Percentiles rank a stretch among this genome's conserved stretches.
Evolutionary conservation across 345 rosid genomes (phyloP).

Genomic region (Bruguiera parviflora): DNA sequence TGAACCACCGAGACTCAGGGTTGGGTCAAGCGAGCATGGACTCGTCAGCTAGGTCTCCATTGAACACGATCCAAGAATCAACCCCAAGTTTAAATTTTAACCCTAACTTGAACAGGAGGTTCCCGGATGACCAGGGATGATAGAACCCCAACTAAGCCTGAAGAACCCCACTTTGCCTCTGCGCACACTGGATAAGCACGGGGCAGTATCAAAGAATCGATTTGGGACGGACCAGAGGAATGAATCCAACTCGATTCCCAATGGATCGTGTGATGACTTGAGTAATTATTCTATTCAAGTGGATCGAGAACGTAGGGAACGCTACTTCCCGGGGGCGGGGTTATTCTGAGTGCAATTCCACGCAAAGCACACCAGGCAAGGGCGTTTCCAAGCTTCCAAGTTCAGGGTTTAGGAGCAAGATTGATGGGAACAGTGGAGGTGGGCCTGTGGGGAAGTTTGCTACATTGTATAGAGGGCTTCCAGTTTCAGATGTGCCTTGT

Average conservation of each 20-base stretch:
- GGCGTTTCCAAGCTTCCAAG: constrained; percentile 79
- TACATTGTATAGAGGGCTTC: constrained; percentile 77
- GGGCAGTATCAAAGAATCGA: constrained; percentile 37
- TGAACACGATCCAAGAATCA: constrained; percentile 50
- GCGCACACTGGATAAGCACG: constrained; percentile 65
- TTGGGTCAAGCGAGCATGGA: too few relatives aligned
- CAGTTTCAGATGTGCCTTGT: constrained; percentile 41
- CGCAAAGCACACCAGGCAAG: constrained; percentile 79
- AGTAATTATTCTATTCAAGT: constrained; percentile 5
- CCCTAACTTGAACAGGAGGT: constrained; percentile 40
- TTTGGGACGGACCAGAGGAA: constrained; percentile 67
- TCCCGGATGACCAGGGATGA: constrained; percentile 39
- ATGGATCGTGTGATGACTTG: constrained; percentile 31
- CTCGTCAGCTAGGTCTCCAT: too few relatives aligned
- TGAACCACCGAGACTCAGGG: too few relatives aligned
- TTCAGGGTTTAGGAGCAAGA: constrained; percentile 50
- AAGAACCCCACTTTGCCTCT: constrained; percentile 48
- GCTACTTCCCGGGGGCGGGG: constrained; percentile 17
- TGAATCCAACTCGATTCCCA: constrained; percentile 22
- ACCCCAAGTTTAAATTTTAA: constrained; percentile 6
- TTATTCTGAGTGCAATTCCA: constrained; percentile 56
- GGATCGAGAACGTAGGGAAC: constrained; percentile 22
- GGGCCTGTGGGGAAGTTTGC: constrained; percentile 52
- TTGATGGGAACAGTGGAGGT: constrained; percentile 44
- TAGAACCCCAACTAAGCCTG: constrained; percentile 61